Conservation (phyloP, 192 early-diverging fungal genomes). For the Coemansia sp. region DNA sequence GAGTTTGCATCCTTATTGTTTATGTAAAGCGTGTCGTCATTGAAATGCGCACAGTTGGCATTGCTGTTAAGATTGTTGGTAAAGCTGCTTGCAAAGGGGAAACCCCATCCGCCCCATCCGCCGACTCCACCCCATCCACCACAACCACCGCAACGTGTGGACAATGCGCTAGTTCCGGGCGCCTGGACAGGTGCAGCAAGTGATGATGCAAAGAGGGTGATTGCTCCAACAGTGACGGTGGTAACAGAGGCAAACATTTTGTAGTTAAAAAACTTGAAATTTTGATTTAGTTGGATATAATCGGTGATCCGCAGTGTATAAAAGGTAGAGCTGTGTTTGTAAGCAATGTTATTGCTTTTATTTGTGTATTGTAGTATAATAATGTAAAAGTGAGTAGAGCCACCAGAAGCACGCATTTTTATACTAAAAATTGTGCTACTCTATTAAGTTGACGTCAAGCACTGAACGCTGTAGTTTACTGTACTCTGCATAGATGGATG, state of each 20-base stretch:
- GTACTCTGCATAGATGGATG: too few relatives aligned
- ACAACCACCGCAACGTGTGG: neutral
- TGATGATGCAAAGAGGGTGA: neutral
- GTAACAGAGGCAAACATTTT: neutral
- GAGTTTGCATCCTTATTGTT: constrained; percentile 4
- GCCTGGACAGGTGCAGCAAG: neutral
- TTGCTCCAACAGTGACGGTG: neutral
- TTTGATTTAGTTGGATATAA: neutral
- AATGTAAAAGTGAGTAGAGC: too few relatives aligned
- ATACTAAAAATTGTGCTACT: too few relatives aligned
- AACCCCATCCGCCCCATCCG: neutral
- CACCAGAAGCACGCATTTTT: too few relatives aligned
- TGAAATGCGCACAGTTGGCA: constrained; percentile 7
- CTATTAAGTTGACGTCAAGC: too few relatives aligned
- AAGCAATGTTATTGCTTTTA: too few relatives aligned
- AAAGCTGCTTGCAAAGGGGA: neutral
- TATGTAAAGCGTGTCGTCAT: constrained; percentile 8
- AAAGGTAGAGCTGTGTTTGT: too few relatives aligned
- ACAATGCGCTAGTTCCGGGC: neutral
- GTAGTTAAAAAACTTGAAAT: neutral
- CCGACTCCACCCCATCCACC: neutral
- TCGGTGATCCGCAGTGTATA: too few relatives aligned
- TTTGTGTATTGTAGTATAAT: too few relatives aligned
- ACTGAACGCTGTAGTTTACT: too few relatives aligned
- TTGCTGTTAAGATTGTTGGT: constrained; percentile 6